Conservation (phyloP, 1,139 yeast genomes). For the Pichia cactophila region DNA sequence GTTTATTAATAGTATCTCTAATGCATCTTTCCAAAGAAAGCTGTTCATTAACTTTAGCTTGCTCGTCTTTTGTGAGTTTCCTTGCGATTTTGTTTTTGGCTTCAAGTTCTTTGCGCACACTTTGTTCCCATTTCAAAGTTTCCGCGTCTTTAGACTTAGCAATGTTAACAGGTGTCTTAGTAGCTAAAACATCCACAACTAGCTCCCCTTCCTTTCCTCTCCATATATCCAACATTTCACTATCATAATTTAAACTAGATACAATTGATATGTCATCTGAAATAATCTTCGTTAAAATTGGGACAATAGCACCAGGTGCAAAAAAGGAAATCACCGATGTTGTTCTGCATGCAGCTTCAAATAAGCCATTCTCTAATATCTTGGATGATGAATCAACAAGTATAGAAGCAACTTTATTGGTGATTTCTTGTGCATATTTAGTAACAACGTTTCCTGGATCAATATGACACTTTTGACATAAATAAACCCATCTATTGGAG, state of each 20-base stretch:
- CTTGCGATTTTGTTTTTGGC: slow-evolving; percentile 35
- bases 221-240: slow-evolving; percentile 54
- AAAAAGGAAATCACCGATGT: slow-evolving; percentile 65
- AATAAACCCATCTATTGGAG: slow-evolving; percentile 69
- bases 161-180: slow-evolving; percentile 43
- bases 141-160: slow-evolving; percentile 60
- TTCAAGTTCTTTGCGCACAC: slow-evolving; percentile 66
- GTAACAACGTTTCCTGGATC: slow-evolving; percentile 61
- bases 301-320: slow-evolving; percentile 52
- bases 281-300: slow-evolving; percentile 40
- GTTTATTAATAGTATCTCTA: slow-evolving; percentile 38
- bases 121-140: slow-evolving; percentile 84
- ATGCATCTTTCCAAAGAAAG: slow-evolving; percentile 50
- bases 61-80: slow-evolving; percentile 74
- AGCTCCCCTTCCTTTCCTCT: slow-evolving; percentile 59
- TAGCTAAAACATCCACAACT: slow-evolving; percentile 54
- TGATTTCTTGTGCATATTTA: slow-evolving; percentile 33
- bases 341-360: slow-evolving; percentile 46
- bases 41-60: slow-evolving; percentile 50
- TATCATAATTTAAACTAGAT: slow-evolving; percentile 29
- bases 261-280: slow-evolving; percentile 33
- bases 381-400: slow-evolving; percentile 24
- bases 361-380: slow-evolving; percentile 23
- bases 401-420: slow-evolving; percentile 22
- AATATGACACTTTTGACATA: slow-evolving; percentile 50